Base-by-base conservation (phyloP, 768 basidiomycete species). In the Phlebiopsis gigantea region DNA sequence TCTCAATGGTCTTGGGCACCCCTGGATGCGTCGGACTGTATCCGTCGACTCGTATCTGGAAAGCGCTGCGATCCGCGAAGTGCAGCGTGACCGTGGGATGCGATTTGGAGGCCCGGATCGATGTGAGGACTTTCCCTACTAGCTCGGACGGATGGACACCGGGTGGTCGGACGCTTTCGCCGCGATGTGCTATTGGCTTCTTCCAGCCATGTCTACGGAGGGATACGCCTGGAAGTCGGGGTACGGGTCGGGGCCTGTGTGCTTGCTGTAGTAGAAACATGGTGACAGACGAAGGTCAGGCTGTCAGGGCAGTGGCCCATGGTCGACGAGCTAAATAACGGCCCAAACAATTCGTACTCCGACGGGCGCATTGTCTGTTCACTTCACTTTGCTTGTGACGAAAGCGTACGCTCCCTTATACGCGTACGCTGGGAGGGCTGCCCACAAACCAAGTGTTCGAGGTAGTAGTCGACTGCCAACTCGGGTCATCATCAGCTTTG, bases 1-100 rank as follows among this genome's bases (percentile, higher is more conserved):
- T 82, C 70, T 85, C 84, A 48, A 85, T 73, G 42, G 71, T 71
- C 68, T 84, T 85, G 9, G 84, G 83, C 43, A 85, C 66, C 50
- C 84, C 83, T 30, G 71, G 78, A 62, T 79, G 74, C 14, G 69
- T 57, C 1, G 84, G 84, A 60, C 83, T 72, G 66, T 86, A 85
- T 2, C 84, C 84, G 48, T 84, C 83, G 34, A 86, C 77, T n/a
- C 77, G 77, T 50, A 86, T 55, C 61, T 74, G 72, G 64, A 65
- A 73, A 22, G 64, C 53, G n/a, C 67, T 69, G 24, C 69, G 62
- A 57, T 75, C 73, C 19, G 68, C 55, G 57, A 73, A 73, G 55
- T 69, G 62, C 45, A 75, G 69, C 21, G 72, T 72, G 46, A 73
- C 56, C 41, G 66, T 64, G 1, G 73, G 74, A 57, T 74, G 72